These are phyloP conservation scores for Raffaelea arxii DNA, from an alignment of 2,329 filamentous ascomycete genomes.

Conservation along the genomic window DNA sequence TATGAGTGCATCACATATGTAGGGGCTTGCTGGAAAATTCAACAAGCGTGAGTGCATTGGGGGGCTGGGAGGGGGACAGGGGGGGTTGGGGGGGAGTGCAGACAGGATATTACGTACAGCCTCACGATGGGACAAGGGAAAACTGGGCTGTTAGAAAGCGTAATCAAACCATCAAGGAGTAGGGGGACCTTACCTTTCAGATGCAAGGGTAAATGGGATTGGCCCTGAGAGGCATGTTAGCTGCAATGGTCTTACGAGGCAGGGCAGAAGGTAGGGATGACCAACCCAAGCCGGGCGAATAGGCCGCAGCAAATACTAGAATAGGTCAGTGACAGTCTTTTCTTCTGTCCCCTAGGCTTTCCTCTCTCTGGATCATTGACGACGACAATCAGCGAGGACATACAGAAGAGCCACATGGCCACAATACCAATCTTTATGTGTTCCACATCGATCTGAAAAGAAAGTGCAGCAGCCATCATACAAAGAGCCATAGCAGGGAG, in stretches of 20 bases:
- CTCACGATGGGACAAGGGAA: constrained; percentile 38
- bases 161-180: not conserved
- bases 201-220: constrained; percentile 39
- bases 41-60: too few relatives aligned
- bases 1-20: too few relatives aligned
- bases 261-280: not conserved
- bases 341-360: too few relatives aligned
- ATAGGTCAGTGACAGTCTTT: not conserved
- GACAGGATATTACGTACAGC: constrained; percentile 17
- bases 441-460: constrained; percentile 11
- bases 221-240: constrained; percentile 22
- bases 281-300: constrained; percentile 27
- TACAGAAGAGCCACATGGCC: constrained; percentile 27
- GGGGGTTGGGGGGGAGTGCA: not conserved
- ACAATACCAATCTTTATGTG: constrained; percentile 17
- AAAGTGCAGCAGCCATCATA: constrained; percentile 27
- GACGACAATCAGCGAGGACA: not conserved
- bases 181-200: constrained; percentile 21
- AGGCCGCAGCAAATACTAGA: constrained; percentile 29
- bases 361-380: too few relatives aligned
- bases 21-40: too few relatives aligned
- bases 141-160: constrained; percentile 19
- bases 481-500: constrained; percentile 33
- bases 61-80: not conserved
- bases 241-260: constrained; percentile 10